Percentiles rank a stretch among this genome's conserved stretches.
These are phyloP conservation scores for Cercospora sp. DNA, from an alignment of 2,329 filamentous ascomycete genomes.

Conservation along the genomic window DNA sequence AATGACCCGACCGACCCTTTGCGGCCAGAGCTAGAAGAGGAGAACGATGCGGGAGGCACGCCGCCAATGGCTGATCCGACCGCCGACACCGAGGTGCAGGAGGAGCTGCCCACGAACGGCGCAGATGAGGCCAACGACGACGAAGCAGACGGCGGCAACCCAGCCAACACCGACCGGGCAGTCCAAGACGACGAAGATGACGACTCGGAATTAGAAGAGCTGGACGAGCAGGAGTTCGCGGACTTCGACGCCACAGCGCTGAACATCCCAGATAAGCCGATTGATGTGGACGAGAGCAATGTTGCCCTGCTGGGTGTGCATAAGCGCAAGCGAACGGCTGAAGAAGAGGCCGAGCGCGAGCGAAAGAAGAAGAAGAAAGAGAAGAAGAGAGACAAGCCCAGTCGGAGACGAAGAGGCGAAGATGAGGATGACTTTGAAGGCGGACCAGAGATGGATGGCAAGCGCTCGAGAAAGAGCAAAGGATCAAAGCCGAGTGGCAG, in stretches of 20 bases:
- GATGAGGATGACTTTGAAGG: conserved; percentile 29
- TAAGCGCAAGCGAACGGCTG: conserved; percentile 65
- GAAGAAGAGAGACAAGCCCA: conserved; percentile 30
- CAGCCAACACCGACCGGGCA: conserved; percentile 34
- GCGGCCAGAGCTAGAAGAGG: conserved; percentile 51
- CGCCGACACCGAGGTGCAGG: conserved; percentile 48
- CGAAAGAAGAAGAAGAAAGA: conserved; percentile 44
- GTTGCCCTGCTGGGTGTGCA: conserved; percentile 61
- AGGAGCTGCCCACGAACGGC: conserved; percentile 32
- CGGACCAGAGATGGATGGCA: conserved; percentile 56
- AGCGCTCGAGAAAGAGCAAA: conserved; percentile 54
- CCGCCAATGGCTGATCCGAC: conserved; percentile 46
- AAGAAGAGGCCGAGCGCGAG: conserved; percentile 59
- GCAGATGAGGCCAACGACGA: conserved; percentile 33
- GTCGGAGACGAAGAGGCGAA: conserved; percentile 21
- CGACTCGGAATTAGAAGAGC: conserved; percentile 62
- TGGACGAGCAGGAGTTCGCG: conserved; percentile 65
- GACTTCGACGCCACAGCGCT: conserved; percentile 63
- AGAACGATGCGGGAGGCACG: conserved; percentile 45
- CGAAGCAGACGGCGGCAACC: conserved; percentile 19
- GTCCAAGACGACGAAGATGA: conserved; percentile 55
- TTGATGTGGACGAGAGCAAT: conserved; percentile 62
- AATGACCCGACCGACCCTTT: conserved; percentile 49
- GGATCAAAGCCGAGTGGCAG: conserved; percentile 44
- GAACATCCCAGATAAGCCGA: conserved; percentile 60